phyloP scores from a whole-genome alignment of 2,329 filamentous ascomycete genomes.

The Rhinocladiella similis region DNA sequence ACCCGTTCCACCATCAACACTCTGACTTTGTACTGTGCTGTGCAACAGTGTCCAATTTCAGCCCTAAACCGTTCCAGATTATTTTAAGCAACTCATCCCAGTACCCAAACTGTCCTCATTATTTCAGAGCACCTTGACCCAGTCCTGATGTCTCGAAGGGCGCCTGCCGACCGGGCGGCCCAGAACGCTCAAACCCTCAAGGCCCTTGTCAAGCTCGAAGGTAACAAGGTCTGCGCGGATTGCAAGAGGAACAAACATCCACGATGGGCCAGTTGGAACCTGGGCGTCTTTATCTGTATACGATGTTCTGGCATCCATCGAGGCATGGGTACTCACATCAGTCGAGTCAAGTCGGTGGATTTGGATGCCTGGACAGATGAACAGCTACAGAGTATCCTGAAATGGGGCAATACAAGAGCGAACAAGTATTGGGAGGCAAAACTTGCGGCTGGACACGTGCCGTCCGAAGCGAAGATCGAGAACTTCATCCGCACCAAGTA shows the following conservation, averaged over 20 bases:
- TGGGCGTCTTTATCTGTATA: conserved; percentile 97
- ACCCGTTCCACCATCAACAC: neutral
- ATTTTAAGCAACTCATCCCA: neutral
- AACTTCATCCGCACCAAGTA: conserved; percentile 99
- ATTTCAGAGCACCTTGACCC: neutral
- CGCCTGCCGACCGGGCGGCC: conserved; percentile 75
- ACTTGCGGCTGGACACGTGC: conserved; percentile 83
- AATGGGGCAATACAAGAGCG: conserved; percentile 92
- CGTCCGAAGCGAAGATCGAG: conserved; percentile 97
- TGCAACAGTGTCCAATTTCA: neutral
- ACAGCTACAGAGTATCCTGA: conserved; percentile 88
- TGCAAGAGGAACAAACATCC: conserved; percentile 99
- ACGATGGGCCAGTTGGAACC: conserved; percentile 98
- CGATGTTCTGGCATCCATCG: conserved; percentile 97
- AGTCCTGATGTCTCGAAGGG: conserved; percentile 34
- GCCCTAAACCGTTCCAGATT: neutral
- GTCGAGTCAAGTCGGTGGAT: conserved; percentile 95
- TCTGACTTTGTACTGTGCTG: neutral
- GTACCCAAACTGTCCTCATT: neutral
- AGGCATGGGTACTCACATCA: conserved; percentile 98
- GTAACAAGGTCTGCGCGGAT: conserved; percentile 95
- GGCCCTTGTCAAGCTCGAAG: conserved; percentile 87
- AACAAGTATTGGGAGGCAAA: conserved; percentile 99
- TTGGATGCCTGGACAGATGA: conserved; percentile 98
- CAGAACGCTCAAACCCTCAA: conserved; percentile 95